These are phyloP conservation scores for Aspergillus ustus DNA, from an alignment of 2,329 filamentous ascomycete species.

Conservation along the genomic window DNA sequence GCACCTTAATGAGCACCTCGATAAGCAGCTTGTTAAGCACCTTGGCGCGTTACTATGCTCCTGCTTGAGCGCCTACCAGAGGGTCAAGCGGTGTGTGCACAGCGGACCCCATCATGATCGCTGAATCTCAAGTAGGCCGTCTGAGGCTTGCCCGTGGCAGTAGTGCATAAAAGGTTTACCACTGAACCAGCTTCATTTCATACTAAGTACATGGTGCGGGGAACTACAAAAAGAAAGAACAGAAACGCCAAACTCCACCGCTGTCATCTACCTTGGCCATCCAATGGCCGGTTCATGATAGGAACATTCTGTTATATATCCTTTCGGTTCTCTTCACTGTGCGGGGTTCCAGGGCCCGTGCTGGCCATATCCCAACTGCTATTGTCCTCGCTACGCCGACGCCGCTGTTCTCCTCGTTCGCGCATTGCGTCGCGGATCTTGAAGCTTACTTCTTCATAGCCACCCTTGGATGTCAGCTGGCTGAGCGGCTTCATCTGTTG, in stretches of 20 bases:
- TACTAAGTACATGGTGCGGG: slow-evolving; percentile 11
- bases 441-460: slow-evolving; percentile 23
- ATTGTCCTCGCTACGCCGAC: slow-evolving; percentile 23
- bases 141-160: neutral
- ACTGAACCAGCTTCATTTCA: neutral
- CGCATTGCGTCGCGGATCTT: slow-evolving; percentile 27
- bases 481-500: slow-evolving; percentile 24
- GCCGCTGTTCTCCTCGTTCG: slow-evolving; percentile 24
- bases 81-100: no score
- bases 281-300: slow-evolving; percentile 5
- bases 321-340: slow-evolving; percentile 43
- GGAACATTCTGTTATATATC: slow-evolving; percentile 31
- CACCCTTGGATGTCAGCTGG: slow-evolving; percentile 22
- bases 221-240: slow-evolving; percentile 7
- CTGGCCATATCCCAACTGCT: slow-evolving; percentile 47
- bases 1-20: no score
- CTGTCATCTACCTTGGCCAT: slow-evolving; percentile 20
- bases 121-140: neutral
- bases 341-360: slow-evolving; percentile 42
- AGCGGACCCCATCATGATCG: neutral
- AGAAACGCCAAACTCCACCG: slow-evolving; percentile 27
- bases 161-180: neutral
- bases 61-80: no score
- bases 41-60: no score
- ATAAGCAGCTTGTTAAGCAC: no score